Conservation (phyloP, 306 rosid species). For the Lathyrus oleraceus region DNA sequence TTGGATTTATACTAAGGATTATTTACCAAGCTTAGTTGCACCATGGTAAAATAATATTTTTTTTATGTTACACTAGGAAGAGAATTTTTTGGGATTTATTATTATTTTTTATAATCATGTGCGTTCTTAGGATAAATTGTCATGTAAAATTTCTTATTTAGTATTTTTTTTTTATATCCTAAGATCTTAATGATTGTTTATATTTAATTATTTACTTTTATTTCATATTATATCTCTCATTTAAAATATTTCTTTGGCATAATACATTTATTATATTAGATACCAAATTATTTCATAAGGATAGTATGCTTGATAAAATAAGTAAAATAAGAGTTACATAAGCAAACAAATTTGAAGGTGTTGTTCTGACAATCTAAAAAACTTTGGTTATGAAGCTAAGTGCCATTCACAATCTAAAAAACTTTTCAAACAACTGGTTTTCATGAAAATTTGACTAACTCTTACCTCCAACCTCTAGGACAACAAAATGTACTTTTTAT, state of each 20-base stretch:
- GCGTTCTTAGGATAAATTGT: neutral
- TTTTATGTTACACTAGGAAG: neutral
- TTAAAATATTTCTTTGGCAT: no score
- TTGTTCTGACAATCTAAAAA: constrained; percentile 5
- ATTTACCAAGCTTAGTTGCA: neutral
- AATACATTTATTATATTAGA: no score
- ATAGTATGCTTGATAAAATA: no score
- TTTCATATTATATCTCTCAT: no score
- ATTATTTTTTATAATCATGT: neutral
- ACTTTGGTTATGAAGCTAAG: neutral
- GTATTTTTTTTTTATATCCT: neutral
- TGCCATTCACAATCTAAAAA: neutral
- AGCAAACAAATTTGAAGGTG: neutral
- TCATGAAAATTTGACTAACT: no score
- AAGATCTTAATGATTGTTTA: no score
- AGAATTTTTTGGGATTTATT: neutral
- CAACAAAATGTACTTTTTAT: neutral
- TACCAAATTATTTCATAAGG: no score
- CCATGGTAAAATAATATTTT: neutral
- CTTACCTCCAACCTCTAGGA: no score
- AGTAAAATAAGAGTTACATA: neutral
- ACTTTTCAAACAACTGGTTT: neutral
- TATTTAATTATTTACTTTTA: no score
- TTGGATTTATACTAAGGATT: neutral
- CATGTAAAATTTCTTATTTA: neutral